Base-by-base conservation (phyloP, 169 alveolate species). In the Plasmodium vivax region DNA sequence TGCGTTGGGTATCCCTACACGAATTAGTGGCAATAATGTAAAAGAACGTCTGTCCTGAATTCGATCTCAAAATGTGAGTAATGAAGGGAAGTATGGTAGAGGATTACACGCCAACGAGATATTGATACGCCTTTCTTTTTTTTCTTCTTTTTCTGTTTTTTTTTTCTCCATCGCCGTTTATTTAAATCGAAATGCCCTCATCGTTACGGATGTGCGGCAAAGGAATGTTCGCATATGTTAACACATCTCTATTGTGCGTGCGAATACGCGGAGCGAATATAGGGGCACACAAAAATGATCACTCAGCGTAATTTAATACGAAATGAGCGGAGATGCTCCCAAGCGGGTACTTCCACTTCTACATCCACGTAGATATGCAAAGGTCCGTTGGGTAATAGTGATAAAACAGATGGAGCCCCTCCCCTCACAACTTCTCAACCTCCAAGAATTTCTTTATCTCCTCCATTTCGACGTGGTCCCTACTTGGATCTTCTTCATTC, bases 371-470 rank as follows among this genome's bases (percentile, higher is more conserved):
- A 9, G 32, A 10, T 68, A 68, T 68, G 14, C 36, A 68, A 27
- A 68, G 77, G 62, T 14, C 9, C 62, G 12, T 14, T 51, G 62
- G 23, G 62, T 16, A 51, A 14, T 51, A 51, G 12, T 14, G 62
- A 14, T 51, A 14, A 12, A 2, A 14, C 62, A 51, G 62, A 14
- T 51, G 23, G 62, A 12, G 23, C 27, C 43, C 38, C 27, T 27
- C 3, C 36, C 30, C 51, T 84, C 41, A 72, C 45, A 12, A n/a
- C 6, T 84, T 71, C 9, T 10, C 80, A 51, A 3, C 85, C 38
- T 80, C 51, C 62, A 90, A 74, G 23, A 58, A 80, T 32, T 80
- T 51, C 83, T 90, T 90, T 38, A 90, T 90, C 10, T 38, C 51
- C 51, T 19, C 75, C 62, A 90, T 43, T 23, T 90, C 94, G 12